phyloP scores from a whole-genome alignment of 306 rosid species.

The Pueraria montana region DNA sequence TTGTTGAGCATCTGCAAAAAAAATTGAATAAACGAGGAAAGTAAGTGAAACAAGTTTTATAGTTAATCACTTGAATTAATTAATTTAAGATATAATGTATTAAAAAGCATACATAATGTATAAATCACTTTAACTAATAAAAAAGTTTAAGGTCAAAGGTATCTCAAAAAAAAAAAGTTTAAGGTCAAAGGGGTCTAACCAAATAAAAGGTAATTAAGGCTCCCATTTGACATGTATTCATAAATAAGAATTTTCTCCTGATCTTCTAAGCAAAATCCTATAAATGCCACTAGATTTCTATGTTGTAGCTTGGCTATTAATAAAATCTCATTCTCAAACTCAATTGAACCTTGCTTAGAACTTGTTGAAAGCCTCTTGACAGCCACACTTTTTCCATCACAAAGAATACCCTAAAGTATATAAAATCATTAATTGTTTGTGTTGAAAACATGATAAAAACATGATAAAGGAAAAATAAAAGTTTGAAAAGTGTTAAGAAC shows the following conservation, averaged over 20 bases:
- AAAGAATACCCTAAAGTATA: slow-evolving; percentile 41
- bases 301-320: slow-evolving; percentile 45
- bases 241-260: slow-evolving; percentile 47
- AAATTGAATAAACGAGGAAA: background rate
- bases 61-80: background rate
- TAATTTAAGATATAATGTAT: background rate
- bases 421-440: background rate
- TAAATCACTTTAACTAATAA: background rate
- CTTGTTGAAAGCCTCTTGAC: slow-evolving; percentile 38
- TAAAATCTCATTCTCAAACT: slow-evolving; percentile 48
- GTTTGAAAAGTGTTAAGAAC: background rate
- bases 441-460: background rate
- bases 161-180: background rate
- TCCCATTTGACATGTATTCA: slow-evolving; percentile 41
- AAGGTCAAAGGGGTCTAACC: slow-evolving; percentile 9
- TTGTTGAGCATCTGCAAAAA: slow-evolving; percentile 24
- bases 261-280: slow-evolving; percentile 32
- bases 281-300: slow-evolving; percentile 35
- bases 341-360: slow-evolving; percentile 38
- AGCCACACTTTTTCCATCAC: slow-evolving; percentile 30
- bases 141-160: background rate
- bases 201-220: slow-evolving; percentile 44
- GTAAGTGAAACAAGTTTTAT: background rate
- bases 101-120: background rate
- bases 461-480: background rate